Conservation (phyloP, 331 rosid genomes). For the Rhamnella rubrinervis region DNA sequence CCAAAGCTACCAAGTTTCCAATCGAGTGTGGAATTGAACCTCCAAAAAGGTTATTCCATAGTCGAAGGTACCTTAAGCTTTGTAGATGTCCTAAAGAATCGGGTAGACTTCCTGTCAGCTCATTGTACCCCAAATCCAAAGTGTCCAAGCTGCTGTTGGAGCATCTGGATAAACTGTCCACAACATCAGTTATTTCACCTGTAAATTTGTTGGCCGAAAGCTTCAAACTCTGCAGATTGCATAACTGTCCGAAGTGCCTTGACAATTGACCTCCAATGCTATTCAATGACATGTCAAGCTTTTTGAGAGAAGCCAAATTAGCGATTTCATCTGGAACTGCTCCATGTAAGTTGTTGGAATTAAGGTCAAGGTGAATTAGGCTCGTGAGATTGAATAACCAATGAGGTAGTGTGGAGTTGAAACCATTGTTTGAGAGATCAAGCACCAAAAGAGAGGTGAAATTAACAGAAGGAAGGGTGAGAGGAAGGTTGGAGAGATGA, state of each 20-base stretch:
- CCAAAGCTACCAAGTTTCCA: constrained; percentile 5
- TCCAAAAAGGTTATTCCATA: neutral
- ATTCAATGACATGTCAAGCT: constrained; percentile 9
- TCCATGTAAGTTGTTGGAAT: neutral
- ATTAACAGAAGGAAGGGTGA: constrained; percentile 19
- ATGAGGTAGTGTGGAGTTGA: constrained; percentile 12
- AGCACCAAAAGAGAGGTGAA: constrained; percentile 25
- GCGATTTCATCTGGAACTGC: constrained; percentile 3
- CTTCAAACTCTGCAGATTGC: constrained; percentile 12
- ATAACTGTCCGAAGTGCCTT: constrained; percentile 9
- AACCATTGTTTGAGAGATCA: constrained; percentile 17
- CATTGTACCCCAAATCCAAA: neutral
- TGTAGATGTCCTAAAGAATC: constrained; percentile 2
- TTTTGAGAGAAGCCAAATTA: constrained; percentile 4
- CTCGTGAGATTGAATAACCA: constrained; percentile 19
- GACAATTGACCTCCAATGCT: constrained; percentile 4
- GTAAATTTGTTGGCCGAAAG: neutral
- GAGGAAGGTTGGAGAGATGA: constrained; percentile 19
- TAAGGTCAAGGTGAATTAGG: neutral
- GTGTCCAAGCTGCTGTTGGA: constrained; percentile 3
- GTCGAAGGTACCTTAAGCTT: neutral
- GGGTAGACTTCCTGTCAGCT: neutral
- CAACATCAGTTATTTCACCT: constrained; percentile 21
- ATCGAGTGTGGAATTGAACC: constrained; percentile 10
- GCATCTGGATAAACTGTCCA: constrained; percentile 13